Conservation (phyloP, 208 protist genomes). For the Crithidia bombi region DNA sequence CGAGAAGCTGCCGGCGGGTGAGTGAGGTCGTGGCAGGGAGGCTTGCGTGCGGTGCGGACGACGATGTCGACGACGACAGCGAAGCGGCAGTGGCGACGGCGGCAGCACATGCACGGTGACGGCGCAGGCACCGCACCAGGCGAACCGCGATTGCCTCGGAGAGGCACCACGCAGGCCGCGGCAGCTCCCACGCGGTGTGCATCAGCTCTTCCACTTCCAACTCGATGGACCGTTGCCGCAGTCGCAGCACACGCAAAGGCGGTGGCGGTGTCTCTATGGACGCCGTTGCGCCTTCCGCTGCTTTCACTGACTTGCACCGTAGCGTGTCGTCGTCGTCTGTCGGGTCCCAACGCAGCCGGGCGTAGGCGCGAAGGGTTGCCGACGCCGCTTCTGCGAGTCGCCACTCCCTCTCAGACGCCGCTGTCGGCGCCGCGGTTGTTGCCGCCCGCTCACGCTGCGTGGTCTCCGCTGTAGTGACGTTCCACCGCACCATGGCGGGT, state of each 20-base stretch:
- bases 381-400: neutral
- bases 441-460: neutral
- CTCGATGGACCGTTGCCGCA: neutral
- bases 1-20: slow-evolving; percentile 8
- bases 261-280: neutral
- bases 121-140: slow-evolving; percentile 12
- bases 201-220: slow-evolving; percentile 14
- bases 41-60: neutral
- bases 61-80: neutral
- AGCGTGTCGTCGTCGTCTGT: neutral
- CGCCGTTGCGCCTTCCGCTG: neutral
- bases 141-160: slow-evolving; percentile 21
- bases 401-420: neutral
- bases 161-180: slow-evolving; percentile 13
- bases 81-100: neutral
- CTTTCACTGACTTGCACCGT: neutral
- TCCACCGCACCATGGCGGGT: neutral
- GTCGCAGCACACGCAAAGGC: neutral
- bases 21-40: neutral
- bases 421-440: neutral
- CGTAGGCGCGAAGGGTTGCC: slow-evolving; percentile 11
- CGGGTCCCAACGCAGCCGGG: slow-evolving; percentile 18
- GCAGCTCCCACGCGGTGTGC: slow-evolving; percentile 15
- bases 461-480: neutral
- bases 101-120: neutral